These are phyloP conservation scores for Aquilaria agallochum DNA, from an alignment of 441 rosid species.

Conservation along the genomic window DNA sequence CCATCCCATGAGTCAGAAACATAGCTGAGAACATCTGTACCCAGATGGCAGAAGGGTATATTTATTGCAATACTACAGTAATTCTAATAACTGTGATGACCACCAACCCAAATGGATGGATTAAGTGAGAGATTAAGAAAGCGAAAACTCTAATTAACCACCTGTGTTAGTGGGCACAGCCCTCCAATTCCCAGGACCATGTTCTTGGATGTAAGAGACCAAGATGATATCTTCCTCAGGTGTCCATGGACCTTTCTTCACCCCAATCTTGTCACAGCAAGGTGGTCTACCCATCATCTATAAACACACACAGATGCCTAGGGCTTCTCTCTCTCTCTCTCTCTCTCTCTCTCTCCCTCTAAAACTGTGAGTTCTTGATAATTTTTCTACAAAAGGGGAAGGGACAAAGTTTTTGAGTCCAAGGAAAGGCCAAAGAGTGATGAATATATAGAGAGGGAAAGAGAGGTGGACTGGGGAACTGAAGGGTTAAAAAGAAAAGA, in stretches of 20 bases:
- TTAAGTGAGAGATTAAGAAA: background rate
- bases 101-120: constrained; percentile 30
- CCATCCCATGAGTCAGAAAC: background rate
- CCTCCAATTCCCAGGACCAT: constrained; percentile 79
- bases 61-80: constrained; percentile 34
- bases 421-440: constrained; percentile 10
- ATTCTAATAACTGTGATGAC: constrained; percentile 14
- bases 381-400: constrained; percentile 7
- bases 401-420: constrained; percentile 26
- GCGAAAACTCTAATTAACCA: constrained; percentile 7
- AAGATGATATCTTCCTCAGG: constrained; percentile 71
- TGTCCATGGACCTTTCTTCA: constrained; percentile 80
- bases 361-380: no score
- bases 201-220: constrained; percentile 70
- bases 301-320: no score
- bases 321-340: background rate
- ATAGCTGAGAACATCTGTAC: background rate
- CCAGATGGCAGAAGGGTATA: constrained; percentile 7
- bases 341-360: background rate
- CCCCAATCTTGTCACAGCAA: constrained; percentile 61
- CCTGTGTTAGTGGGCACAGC: constrained; percentile 63
- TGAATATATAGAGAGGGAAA: constrained; percentile 24
- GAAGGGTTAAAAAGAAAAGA: constrained; percentile 34
- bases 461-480: background rate
- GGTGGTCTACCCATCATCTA: constrained; percentile 63